These are phyloP conservation scores for Phalaenopsis aphrodite DNA, from an alignment of 106 monocot genomes.

Conservation along the genomic window DNA sequence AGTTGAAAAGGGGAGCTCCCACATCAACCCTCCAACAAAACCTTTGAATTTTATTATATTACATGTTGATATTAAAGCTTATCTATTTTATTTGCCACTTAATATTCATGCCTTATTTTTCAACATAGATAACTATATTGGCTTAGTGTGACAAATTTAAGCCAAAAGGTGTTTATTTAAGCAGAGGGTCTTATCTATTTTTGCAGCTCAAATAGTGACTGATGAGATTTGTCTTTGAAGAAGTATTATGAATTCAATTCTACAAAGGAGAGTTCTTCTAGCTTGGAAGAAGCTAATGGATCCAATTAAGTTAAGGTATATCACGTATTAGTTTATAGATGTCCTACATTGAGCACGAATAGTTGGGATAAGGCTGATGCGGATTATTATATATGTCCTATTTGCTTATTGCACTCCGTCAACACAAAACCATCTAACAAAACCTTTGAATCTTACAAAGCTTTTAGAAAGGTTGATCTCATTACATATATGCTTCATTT, in stretches of 20 bases:
- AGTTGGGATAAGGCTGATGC: background rate
- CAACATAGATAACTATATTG: background rate
- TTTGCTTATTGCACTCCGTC: background rate
- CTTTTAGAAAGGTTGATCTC: background rate
- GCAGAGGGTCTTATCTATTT: background rate
- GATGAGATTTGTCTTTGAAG: background rate
- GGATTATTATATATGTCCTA: background rate
- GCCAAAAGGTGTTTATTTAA: background rate
- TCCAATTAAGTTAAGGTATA: background rate
- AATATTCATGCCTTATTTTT: background rate
- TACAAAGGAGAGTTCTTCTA: too few species aligned
- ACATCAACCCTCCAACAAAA: background rate
- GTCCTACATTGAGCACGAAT: too few species aligned
- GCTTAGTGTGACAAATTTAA: background rate
- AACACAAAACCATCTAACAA: background rate
- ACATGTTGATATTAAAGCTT: background rate
- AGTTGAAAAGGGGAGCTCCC: background rate
- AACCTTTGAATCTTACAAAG: background rate
- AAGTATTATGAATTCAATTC: too few species aligned
- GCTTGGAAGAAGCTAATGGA: too few species aligned
- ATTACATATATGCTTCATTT: background rate
- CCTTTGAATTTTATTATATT: background rate
- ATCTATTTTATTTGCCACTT: background rate
- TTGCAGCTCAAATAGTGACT: background rate
- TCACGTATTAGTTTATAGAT: background rate